These are phyloP conservation scores for Phytophthora kernoviae DNA, from an alignment of 352 stramenopile species.

Conservation along the genomic window DNA sequence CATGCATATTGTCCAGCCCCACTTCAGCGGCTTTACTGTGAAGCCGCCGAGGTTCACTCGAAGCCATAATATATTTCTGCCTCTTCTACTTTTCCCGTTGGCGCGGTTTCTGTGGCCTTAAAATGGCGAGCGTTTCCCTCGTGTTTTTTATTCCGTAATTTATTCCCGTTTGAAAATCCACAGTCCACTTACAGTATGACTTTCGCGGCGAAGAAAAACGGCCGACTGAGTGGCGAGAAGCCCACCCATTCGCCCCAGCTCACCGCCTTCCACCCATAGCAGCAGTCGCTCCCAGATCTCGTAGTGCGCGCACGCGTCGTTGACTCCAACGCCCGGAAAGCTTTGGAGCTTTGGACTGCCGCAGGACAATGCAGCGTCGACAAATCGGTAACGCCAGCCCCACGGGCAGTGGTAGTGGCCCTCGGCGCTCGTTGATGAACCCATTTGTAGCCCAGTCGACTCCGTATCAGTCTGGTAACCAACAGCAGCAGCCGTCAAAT, in stretches of 20 bases:
- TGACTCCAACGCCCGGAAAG: no score
- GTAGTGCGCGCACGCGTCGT: no score
- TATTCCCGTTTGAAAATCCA: constrained; percentile 4
- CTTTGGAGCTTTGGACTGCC: background rate
- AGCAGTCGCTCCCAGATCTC: background rate
- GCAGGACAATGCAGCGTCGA: constrained; percentile 8
- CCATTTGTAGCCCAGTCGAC: constrained; percentile 13
- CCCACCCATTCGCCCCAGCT: background rate
- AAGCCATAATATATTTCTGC: no score
- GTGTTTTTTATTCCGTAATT: background rate
- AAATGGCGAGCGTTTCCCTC: background rate
- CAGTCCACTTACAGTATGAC: background rate
- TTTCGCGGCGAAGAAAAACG: background rate
- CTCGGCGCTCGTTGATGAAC: constrained; percentile 21
- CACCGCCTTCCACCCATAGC: background rate
- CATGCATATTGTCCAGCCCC: background rate
- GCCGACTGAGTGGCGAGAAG: background rate
- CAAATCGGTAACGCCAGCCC: constrained; percentile 3
- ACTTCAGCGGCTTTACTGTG: no score
- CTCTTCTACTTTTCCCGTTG: background rate
- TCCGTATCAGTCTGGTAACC: constrained; percentile 9
- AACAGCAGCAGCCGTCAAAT: constrained; percentile 16
- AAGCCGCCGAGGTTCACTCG: no score
- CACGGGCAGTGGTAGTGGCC: constrained; percentile 3
- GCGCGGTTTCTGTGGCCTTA: background rate